phyloP scores from a whole-genome alignment of 2,329 filamentous ascomycete genomes.

The Fusarium nanum region DNA sequence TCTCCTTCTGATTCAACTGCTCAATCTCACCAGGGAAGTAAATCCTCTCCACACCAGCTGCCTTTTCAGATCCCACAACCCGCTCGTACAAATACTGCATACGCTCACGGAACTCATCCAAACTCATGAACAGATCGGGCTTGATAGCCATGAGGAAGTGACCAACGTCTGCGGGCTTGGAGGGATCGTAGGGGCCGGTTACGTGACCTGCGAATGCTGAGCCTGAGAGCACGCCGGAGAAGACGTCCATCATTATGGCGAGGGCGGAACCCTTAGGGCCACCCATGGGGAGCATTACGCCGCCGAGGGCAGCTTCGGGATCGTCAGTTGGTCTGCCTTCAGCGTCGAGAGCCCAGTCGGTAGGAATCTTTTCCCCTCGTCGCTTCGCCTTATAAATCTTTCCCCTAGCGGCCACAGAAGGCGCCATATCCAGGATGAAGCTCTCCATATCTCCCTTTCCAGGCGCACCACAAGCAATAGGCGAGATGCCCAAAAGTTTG shows the following conservation, averaged over 20 bases:
- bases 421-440: slow-evolving; percentile 83
- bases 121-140: slow-evolving; percentile 77
- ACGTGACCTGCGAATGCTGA: slow-evolving; percentile 83
- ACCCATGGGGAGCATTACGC: slow-evolving; percentile 88
- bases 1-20: slow-evolving; percentile 63
- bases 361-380: slow-evolving; percentile 75
- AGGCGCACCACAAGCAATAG: slow-evolving; percentile 81
- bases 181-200: slow-evolving; percentile 79
- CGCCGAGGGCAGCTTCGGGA: slow-evolving; percentile 75
- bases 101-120: slow-evolving; percentile 75
- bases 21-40: slow-evolving; percentile 74
- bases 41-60: slow-evolving; percentile 66
- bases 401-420: slow-evolving; percentile 74
- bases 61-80: slow-evolving; percentile 65
- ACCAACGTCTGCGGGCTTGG: slow-evolving; percentile 75
- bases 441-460: slow-evolving; percentile 61
- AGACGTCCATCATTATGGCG: slow-evolving; percentile 89
- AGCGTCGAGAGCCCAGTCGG: slow-evolving; percentile 79
- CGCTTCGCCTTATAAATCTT: slow-evolving; percentile 78
- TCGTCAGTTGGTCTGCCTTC: slow-evolving; percentile 78
- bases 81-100: slow-evolving; percentile 67
- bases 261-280: slow-evolving; percentile 84
- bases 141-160: slow-evolving; percentile 80
- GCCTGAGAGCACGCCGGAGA: slow-evolving; percentile 81
- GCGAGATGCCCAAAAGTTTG: slow-evolving; percentile 79